Conservation (phyloP, 116 monocot genomes). For the Phalaenopsis hybrid region DNA sequence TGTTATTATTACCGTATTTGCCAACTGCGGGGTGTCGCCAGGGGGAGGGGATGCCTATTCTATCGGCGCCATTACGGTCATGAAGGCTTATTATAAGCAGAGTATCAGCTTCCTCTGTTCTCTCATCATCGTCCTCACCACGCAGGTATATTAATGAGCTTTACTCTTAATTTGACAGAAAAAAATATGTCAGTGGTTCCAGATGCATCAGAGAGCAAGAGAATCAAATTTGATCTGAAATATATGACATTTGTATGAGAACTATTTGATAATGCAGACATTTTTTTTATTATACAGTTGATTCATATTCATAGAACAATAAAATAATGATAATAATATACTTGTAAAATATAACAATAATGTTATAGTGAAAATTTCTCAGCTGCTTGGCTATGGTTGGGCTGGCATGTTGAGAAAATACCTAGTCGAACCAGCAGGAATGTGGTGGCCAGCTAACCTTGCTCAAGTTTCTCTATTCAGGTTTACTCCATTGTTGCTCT, state of each 20-base stretch:
- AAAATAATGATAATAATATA: no score
- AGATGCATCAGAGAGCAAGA: no score
- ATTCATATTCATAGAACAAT: no score
- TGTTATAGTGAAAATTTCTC: not conserved
- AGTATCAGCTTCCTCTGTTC: conserved; percentile 52
- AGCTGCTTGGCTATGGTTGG: conserved; percentile 93
- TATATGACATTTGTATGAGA: no score
- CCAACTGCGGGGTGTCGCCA: conserved; percentile 53
- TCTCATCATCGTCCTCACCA: conserved; percentile 76
- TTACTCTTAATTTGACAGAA: no score
- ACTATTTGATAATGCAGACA: not conserved
- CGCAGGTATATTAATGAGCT: conserved; percentile 35
- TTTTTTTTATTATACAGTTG: no score
- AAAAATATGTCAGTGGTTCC: no score
- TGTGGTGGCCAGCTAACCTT: conserved; percentile 96
- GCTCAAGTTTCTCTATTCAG: conserved; percentile 66
- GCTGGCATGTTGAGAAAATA: conserved; percentile 77
- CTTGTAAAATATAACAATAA: no score
- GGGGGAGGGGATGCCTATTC: conserved; percentile 81
- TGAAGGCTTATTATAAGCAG: conserved; percentile 90
- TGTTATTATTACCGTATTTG: conserved; percentile 71
- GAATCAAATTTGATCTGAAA: no score
- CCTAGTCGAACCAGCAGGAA: conserved; percentile 62
- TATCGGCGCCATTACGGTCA: conserved; percentile 72
- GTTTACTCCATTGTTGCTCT: conserved; percentile 1